Percentiles rank a stretch among this genome's conserved stretches.
Conservation (phyloP, 2,329 filamentous ascomycete species). For the Aspergillus bombycis region DNA sequence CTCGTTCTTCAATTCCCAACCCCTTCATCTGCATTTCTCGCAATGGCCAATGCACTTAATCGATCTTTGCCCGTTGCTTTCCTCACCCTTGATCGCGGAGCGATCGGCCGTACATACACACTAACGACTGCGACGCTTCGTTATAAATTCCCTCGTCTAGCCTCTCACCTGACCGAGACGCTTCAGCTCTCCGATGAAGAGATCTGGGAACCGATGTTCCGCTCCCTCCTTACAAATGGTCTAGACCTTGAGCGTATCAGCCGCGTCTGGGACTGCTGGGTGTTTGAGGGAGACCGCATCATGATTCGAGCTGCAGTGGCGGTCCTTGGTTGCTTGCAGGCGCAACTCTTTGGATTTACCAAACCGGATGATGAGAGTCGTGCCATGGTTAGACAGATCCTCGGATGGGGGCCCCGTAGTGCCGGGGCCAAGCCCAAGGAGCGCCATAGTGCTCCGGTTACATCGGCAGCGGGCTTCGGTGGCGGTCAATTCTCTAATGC, state of each 20-base stretch:
- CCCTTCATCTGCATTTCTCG: constrained; percentile 58
- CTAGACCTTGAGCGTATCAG: constrained; percentile 57
- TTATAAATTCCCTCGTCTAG: constrained; percentile 61
- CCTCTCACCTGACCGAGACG: constrained; percentile 54
- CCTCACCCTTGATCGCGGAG: constrained; percentile 59
- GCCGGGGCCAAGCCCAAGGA: constrained; percentile 36
- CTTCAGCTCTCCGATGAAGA: constrained; percentile 45
- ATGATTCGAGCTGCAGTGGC: constrained; percentile 51
- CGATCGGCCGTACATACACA: constrained; percentile 58
- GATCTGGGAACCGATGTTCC: constrained; percentile 58
- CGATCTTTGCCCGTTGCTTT: constrained; percentile 64
- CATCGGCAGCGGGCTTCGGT: constrained; percentile 36
- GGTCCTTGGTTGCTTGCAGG: constrained; percentile 46
- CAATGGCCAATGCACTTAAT: constrained; percentile 64
- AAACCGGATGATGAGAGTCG: constrained; percentile 42
- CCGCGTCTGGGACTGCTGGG: constrained; percentile 64
- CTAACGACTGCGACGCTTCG: constrained; percentile 59
- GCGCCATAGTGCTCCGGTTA: constrained; percentile 39
- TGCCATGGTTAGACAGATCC: constrained; percentile 34
- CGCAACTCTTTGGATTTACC: constrained; percentile 45
- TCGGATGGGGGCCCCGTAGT: constrained; percentile 42
- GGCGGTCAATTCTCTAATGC: constrained; percentile 40
- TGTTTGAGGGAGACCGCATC: constrained; percentile 61
- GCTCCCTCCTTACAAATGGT: constrained; percentile 55
- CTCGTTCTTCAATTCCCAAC: constrained; percentile 60